A percentile compares a stretch with the other conserved stretches of the same genome.
Conservation (phyloP, 2,329 filamentous ascomycete species). For the Rhexocercosporidium sp. region DNA sequence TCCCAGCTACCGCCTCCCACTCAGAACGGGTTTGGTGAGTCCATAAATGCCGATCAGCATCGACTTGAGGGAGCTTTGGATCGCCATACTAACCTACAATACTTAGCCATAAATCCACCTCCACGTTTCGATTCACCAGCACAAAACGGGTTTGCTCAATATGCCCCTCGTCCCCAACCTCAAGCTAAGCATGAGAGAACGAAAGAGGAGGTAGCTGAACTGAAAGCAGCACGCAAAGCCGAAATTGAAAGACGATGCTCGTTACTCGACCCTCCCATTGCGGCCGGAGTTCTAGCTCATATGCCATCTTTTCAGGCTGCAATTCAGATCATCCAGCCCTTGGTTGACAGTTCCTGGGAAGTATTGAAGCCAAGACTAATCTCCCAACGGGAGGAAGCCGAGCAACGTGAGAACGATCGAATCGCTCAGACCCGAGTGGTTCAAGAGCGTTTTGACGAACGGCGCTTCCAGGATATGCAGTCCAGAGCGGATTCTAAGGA, state of each 20-base stretch:
- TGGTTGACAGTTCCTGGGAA: conserved; percentile 74
- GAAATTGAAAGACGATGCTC: conserved; percentile 76
- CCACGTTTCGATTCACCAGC: conserved; percentile 40
- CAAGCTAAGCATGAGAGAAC: conserved; percentile 55
- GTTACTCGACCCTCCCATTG: conserved; percentile 69
- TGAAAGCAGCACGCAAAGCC: conserved; percentile 66
- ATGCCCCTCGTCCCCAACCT: conserved; percentile 34
- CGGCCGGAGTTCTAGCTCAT: conserved; percentile 64
- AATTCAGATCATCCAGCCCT: conserved; percentile 68
- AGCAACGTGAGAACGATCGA: conserved; percentile 56
- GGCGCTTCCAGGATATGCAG: conserved; percentile 37
- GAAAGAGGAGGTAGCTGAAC: conserved; percentile 64
- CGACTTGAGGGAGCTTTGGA: neutral
- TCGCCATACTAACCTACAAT: neutral
- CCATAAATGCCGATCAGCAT: neutral
- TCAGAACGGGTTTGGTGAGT: conserved; percentile 30
- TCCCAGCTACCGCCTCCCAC: conserved; percentile 18
- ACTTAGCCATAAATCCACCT: conserved; percentile 32
- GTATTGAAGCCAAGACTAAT: conserved; percentile 70
- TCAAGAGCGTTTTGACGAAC: conserved; percentile 46
- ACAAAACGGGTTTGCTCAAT: conserved; percentile 37
- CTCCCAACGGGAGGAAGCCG: conserved; percentile 68
- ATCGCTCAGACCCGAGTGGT: conserved; percentile 41
- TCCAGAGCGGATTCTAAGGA: conserved; percentile 58
- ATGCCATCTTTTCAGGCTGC: conserved; percentile 78